Base-by-base conservation (phyloP, 495 filamentous ascomycete species). In the Rhypophila decipiens region DNA sequence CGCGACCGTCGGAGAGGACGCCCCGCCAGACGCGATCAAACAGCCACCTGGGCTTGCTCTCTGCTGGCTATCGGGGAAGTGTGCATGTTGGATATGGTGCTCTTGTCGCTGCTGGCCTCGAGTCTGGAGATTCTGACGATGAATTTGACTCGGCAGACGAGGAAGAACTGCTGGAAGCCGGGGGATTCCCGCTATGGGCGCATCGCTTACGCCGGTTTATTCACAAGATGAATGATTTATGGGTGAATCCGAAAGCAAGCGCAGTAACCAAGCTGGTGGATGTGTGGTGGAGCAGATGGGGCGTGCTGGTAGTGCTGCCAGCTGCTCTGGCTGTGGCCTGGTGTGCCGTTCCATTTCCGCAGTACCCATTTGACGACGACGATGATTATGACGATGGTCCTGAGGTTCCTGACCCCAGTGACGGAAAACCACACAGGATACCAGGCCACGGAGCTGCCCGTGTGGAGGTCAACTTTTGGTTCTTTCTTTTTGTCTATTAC, bases 381-480 rank as follows among this genome's bases (percentile, higher is more conserved):
- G 53, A 66, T 44, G 46, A 56, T 35, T 47, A 33, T 36, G 55
- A 46, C n/a, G 46, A 42, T 11, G n/a, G 27, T n/a, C 48, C 64
- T 46, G 55, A 55, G 31, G 55, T 54, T 33, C 50, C 60, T 38
- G 47, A 56, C 20, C 19, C 31, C 39, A 19, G 18, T n/a, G 19
- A 18, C 15, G n/a, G 36, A 19, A 35, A 46, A 42, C 49, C 44
- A 9, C 60, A 65, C 29, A 71, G 70, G 34, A 61, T 63, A 0
- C 79, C 79, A 1, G 79, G 80, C 34, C 80, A 83, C 67, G 80
- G 80, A 20, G 68, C 74, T 43, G 73, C 77, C 9, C 69, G 69
- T 22, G 79, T 82, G 4, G 73, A 72, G 39, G 71, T 84, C 48
- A 82, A 82, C 65, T 84, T 84, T 52, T 83, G 79, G 79, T 82